Percentiles rank a stretch among this genome's conserved stretches.
These are phyloP conservation scores for Tuber microsphaerosporum DNA, from an alignment of 495 filamentous ascomycete genomes.

Conservation along the genomic window DNA sequence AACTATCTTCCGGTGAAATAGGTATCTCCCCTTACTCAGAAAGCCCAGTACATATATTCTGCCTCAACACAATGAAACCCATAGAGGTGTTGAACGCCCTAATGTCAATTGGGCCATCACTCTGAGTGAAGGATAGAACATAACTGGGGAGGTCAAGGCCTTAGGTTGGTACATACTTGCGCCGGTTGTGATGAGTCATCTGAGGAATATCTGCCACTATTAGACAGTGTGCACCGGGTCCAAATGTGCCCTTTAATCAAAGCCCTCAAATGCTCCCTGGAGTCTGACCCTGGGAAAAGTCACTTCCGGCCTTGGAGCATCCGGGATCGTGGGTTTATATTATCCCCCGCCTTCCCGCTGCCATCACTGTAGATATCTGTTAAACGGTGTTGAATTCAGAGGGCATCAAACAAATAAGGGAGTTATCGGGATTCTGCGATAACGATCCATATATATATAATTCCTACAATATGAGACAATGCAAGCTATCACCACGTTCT, in stretches of 20 bases:
- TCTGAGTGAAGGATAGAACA: neutral
- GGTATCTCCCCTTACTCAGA: neutral
- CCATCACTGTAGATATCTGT: neutral
- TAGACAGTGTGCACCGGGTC: neutral
- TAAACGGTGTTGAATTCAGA: neutral
- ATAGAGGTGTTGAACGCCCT: neutral
- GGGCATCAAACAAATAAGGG: neutral
- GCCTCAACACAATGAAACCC: neutral
- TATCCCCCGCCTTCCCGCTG: neutral
- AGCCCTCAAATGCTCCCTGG: neutral
- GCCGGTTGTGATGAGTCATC: neutral
- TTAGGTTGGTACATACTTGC: neutral
- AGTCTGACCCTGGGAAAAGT: neutral
- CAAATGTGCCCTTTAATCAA: neutral
- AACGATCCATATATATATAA: neutral
- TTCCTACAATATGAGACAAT: neutral
- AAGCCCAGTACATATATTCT: neutral
- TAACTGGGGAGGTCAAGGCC: neutral
- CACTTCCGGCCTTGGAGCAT: neutral
- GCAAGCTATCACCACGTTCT: neutral
- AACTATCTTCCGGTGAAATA: neutral
- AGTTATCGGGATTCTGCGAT: neutral
- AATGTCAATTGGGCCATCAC: neutral
- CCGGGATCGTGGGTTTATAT: neutral
- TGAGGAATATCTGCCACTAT: neutral